Base-by-base conservation (phyloP, 768 basidiomycete genomes). In the Suillus fuscotomentosus region DNA sequence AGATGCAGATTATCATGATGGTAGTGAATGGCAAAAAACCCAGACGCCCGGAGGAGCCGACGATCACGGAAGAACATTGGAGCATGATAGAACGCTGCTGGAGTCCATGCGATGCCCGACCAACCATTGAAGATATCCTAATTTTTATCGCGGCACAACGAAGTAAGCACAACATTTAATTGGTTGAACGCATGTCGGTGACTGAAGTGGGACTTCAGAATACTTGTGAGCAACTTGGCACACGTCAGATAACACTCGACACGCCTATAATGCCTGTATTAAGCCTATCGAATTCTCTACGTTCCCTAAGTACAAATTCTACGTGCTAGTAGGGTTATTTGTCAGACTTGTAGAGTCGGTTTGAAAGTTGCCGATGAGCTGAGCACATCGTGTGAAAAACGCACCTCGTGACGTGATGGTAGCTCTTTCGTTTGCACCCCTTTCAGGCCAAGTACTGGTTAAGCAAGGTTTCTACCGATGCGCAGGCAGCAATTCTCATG, bases 71-170 rank as follows among this genome's bases (percentile, higher is more conserved):
- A 34, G 63, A 51, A 14, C 61, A 64, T 34, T 64, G 60, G 63
- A 51, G 31, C 45, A 51, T 64, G 38, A 64, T 64, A 20, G 59
- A 64, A 36, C 41, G 45, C 38, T 64, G 63, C 38, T 64, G 63
- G 63, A 42, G 24, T 13, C 5, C 56, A 24, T 17, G 27, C 10
- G 22, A 39, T 15, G 8, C 22, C 22, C 68, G 68, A 20, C 71
- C 71, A 14, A 63, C 60, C 14, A 45, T 64, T 11, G 63, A 70
- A 41, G 69, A 68, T n/a, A 47, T 72, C 2, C 57, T 70, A 7
- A n/a, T 54, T 17, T 74, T 74, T 60, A 5, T 62, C 39, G 6
- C 5, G 24, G 17, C 39, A 36, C 56, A 59, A 41, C 17, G 39
- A 41, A 27, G 56, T 57, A 41, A 57, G 56, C 24, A 41, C 14